Base-by-base conservation (phyloP, 345 rosid genomes). In the Triadica sebifera region DNA sequence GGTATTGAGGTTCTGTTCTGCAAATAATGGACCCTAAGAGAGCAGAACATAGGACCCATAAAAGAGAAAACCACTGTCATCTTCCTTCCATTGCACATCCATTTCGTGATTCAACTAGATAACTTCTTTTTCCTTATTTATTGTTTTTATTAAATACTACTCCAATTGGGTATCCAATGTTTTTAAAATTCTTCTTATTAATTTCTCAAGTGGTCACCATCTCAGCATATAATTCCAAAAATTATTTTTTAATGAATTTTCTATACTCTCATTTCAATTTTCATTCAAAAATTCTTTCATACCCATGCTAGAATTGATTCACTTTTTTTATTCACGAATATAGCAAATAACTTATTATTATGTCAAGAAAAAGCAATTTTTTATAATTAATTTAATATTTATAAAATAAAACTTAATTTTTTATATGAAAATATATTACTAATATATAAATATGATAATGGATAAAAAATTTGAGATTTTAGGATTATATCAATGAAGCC, bases 101-200 rank as follows among this genome's bases (percentile, higher is more conserved):
- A 82, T 72, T 77, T 62, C 90, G 89, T 86, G 92, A 86, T 55
- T 55, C 87, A 68, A 78, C 68, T 77, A 67, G 81, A 49, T 29
- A 29, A 29, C 2, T 29, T 29, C 2, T 1, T 29, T 29, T 29
- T 29, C 2, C 34, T 29, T 29, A 29, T 29, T 47, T 68, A 67
- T 69, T 75, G 46, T 78, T 47, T 10, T 24, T 20, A 53, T 52
- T 55, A 64, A 22, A 59, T 78, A 34, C 53, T 78, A 64, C 43
- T 55, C 68, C 80, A 65, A 56, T 78, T 41, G 82, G 62, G 90
- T 52, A 85, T 89, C 90, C 92, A 52, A 80, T 79, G 85, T 51
- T 37, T 56, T 55, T 8, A 29, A n/a, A 29, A 29, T 29, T 29
- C 1, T 29, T 29, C 34, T 29, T 2, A 1, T 29, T 29, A 58